Base-by-base conservation (phyloP, 108 stramenopile species). In the Asterionellopsis glacialis region DNA sequence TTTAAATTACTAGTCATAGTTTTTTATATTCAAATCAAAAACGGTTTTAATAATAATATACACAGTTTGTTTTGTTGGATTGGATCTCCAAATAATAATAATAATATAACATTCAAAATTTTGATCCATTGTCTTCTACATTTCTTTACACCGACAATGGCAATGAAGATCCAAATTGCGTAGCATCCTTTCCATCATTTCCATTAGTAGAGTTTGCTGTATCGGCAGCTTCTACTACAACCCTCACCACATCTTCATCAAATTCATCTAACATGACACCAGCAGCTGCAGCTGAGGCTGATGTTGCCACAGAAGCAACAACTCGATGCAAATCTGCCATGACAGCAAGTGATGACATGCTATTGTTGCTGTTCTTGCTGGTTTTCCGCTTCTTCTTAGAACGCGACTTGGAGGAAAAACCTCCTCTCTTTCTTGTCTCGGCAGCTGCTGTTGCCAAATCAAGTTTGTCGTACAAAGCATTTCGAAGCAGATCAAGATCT, bases 251-350 rank as follows among this genome's bases (percentile, higher is more conserved):
- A 48, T 48, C 25, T 15, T 38, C 18, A n/a, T 41, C 25, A 22
- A 16, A n/a, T 19, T 57, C 56, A 41, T 40, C 56, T 5, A 25
- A 38, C 12, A 48, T 22, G 41, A 57, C 40, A 41, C 56, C 38
- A 5, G 19, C 26, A 5, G 56, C 56, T 1, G 56, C 56, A 2
- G 28, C 26, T 3, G 56, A 25, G 9, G 56, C 56, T 19, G 56
- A 57, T 16, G n/a, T 26, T 1, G 56, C 56, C 9, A 22, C 56
- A 12, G n/a, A 40, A 4, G 56, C 56, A 38, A 57, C 56, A 22
- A n/a, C 56, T 9, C 56, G 38, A 26, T 57, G 39, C 39, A 57
- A 42, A 16, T 57, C 21, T 21, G 56, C 56, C 56, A 57, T 57
- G 38, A 42, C 56, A 21, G 15, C 33, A 16, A 38, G 18, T 5